phyloP scores from a whole-genome alignment of 345 rosid species.

The Turnera subulata region DNA sequence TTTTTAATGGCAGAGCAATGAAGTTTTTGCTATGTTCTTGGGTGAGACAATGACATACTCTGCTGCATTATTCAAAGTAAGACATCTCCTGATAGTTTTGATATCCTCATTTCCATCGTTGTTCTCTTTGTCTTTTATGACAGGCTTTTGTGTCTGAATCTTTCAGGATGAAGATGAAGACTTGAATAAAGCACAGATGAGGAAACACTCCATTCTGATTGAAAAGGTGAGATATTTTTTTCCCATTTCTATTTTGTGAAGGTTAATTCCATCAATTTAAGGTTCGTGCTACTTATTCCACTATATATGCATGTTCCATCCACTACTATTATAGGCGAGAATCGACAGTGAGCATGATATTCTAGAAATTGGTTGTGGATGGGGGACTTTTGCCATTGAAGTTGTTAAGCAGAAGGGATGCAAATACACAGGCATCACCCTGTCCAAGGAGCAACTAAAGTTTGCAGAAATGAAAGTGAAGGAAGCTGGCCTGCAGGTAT shows the following conservation, averaged over 20 bases:
- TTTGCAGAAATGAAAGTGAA: constrained; percentile 69
- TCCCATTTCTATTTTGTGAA: neutral
- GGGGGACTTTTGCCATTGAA: constrained; percentile 91
- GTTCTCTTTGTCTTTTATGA: too few species aligned
- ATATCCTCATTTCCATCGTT: too few species aligned
- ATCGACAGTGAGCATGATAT: constrained; percentile 54
- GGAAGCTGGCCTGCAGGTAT: constrained; percentile 87
- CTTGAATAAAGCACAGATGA: constrained; percentile 67
- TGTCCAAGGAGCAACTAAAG: constrained; percentile 70
- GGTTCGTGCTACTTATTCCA: neutral
- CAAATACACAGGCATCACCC: constrained; percentile 76
- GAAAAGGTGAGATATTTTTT: constrained; percentile 48
- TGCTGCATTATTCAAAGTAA: constrained; percentile 74
- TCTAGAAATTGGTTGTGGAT: constrained; percentile 89
- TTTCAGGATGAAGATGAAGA: constrained; percentile 62
- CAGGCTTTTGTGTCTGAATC: neutral
- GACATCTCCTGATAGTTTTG: too few species aligned
- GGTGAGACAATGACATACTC: constrained; percentile 92
- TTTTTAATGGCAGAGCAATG: constrained; percentile 54
- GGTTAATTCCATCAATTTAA: neutral
- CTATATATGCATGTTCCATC: too few species aligned
- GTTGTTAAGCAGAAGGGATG: constrained; percentile 83
- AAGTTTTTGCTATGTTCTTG: constrained; percentile 68
- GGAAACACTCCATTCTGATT: constrained; percentile 63
- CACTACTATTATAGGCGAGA: constrained; percentile 41